Conservation (phyloP, 108 stramenopile species). For the Cylindrotheca fusiformis region DNA sequence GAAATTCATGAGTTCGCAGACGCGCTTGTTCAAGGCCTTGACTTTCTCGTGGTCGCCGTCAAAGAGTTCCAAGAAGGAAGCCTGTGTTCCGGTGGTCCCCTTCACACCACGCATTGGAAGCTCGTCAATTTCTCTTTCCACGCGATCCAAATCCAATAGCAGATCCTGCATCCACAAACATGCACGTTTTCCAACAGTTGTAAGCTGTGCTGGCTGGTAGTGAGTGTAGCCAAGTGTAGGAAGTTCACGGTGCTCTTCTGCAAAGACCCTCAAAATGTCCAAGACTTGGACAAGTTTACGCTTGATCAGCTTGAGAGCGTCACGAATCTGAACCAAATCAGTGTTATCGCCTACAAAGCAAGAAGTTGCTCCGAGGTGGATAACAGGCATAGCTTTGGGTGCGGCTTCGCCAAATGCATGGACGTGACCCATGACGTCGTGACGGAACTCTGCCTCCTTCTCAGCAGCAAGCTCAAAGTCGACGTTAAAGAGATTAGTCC, state of each 20-base stretch:
- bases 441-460: conserved; percentile 95
- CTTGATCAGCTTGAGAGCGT: conserved; percentile 80
- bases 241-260: conserved; percentile 75
- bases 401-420: conserved; percentile 95
- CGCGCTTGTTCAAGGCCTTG: conserved; percentile 81
- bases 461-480: conserved; percentile 91
- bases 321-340: conserved; percentile 90
- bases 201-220: conserved; percentile 97
- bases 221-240: conserved; percentile 98
- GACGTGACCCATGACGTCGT: conserved; percentile 99
- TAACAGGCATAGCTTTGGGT: conserved; percentile 92
- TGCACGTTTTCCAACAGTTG: conserved; percentile 96
- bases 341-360: conserved; percentile 98
- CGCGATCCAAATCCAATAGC: conserved; percentile 84
- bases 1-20: conserved; percentile 95
- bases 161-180: conserved; percentile 98
- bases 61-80: conserved; percentile 96
- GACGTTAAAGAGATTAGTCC: conserved; percentile 79
- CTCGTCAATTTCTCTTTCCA: conserved; percentile 85
- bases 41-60: conserved; percentile 98
- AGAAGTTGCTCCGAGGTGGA: conserved; percentile 96
- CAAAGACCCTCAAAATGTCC: conserved; percentile 76
- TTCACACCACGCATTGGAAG: conserved; percentile 98
- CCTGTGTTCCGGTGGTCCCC: conserved; percentile 99
- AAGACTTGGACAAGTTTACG: conserved; percentile 90